These are phyloP conservation scores for Zasmidium citrigriseum DNA, from an alignment of 2,329 filamentous ascomycete genomes.

Conservation along the genomic window DNA sequence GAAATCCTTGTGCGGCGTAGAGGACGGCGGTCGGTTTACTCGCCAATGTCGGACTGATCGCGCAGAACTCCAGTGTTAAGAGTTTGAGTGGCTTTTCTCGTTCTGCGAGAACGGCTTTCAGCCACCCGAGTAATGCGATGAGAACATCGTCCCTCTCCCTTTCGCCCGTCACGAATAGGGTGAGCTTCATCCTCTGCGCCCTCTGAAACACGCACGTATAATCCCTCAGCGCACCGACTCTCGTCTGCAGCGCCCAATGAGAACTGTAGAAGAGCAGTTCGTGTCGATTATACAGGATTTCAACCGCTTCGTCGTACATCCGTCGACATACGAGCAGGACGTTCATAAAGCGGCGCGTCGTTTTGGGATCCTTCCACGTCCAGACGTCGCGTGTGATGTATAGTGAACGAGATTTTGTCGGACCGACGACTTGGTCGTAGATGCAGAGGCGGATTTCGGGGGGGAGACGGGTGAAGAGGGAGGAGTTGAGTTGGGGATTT, in stretches of 20 bases:
- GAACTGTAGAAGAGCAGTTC: conserved; percentile 7
- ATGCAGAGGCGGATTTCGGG: conserved; percentile 10
- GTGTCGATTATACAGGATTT: conserved; percentile 7
- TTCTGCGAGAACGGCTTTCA: conserved; percentile 4
- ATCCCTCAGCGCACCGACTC: background rate
- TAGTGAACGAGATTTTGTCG: background rate
- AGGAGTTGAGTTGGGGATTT: background rate
- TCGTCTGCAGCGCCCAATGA: background rate
- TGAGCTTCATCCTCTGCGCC: conserved; percentile 1
- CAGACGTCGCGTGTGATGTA: conserved; percentile 10
- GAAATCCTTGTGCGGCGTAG: conserved; percentile 16
- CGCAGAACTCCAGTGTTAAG: conserved; percentile 7
- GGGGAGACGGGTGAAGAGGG: conserved; percentile 7
- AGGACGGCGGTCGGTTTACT: conserved; percentile 7
- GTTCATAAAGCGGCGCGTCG: background rate
- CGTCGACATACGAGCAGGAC: conserved; percentile 5
- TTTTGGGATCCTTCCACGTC: conserved; percentile 1
- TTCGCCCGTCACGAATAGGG: conserved; percentile 1
- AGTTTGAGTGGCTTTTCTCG: background rate
- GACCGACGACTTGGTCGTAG: conserved; percentile 5
- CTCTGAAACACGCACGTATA: conserved; percentile 4
- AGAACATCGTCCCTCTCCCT: background rate
- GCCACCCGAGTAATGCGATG: background rate
- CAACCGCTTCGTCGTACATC: conserved; percentile 5
- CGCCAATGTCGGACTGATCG: background rate